Conservation (phyloP, 805 yeast genomes). For the Candida jianshihensis region DNA sequence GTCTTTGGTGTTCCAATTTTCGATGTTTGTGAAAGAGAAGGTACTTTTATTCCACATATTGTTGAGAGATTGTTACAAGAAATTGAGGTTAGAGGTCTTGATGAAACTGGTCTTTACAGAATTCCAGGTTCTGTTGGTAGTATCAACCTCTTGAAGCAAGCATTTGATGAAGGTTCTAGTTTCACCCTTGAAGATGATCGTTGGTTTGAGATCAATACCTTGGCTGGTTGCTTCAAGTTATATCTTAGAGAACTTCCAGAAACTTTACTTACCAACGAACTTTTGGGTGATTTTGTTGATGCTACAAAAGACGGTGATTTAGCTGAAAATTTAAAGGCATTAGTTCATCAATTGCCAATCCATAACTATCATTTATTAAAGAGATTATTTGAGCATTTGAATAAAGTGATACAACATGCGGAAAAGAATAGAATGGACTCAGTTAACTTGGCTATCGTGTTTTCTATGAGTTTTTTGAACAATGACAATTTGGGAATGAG, state of each 20-base stretch:
- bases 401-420: conserved; percentile 57
- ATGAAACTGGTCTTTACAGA: conserved; percentile 87
- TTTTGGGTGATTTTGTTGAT: conserved; percentile 51
- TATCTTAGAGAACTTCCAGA: conserved; percentile 84
- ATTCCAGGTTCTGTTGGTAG: conserved; percentile 57
- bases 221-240: conserved; percentile 82
- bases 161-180: conserved; percentile 45
- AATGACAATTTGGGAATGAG: conserved; percentile 35
- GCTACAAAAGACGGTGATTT: conserved; percentile 29
- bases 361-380: conserved; percentile 64
- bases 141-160: conserved; percentile 44
- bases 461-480: conserved; percentile 55
- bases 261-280: conserved; percentile 61
- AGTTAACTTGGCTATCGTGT: conserved; percentile 84
- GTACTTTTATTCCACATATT: conserved; percentile 53
- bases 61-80: conserved; percentile 61
- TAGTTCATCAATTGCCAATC: conserved; percentile 45
- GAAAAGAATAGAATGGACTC: conserved; percentile 80
- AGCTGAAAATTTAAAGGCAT: conserved; percentile 22
- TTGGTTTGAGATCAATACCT: conserved; percentile 76
- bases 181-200: conserved; percentile 45
- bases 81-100: conserved; percentile 80
- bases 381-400: conserved; percentile 62
- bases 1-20: conserved; percentile 86
- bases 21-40: conserved; percentile 68